phyloP scores from a whole-genome alignment of 2,329 filamentous ascomycete genomes.

The Aspergillus sp. region DNA sequence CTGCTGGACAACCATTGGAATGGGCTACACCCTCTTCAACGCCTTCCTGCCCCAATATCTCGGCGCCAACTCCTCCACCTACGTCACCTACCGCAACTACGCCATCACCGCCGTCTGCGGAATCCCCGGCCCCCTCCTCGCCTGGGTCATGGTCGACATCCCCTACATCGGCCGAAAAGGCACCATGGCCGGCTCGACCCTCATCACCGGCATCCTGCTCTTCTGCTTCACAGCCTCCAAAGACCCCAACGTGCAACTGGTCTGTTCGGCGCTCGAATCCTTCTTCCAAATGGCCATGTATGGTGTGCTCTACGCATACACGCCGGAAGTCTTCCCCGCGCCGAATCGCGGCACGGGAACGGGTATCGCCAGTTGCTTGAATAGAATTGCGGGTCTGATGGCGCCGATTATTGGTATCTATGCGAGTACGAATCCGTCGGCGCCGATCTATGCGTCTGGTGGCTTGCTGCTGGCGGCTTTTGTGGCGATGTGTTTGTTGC shows the following conservation, averaged over 20 bases:
- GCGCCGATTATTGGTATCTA: conserved; percentile 41
- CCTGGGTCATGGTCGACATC: conserved; percentile 66
- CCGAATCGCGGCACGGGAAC: conserved; percentile 49
- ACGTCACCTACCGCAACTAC: conserved; percentile 67
- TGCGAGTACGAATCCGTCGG: conserved; percentile 28
- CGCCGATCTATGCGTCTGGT: conserved; percentile 41
- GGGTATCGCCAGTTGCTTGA: conserved; percentile 37
- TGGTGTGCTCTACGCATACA: conserved; percentile 51
- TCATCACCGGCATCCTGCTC: conserved; percentile 50
- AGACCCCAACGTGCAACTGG: conserved; percentile 44
- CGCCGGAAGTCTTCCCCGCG: conserved; percentile 51
- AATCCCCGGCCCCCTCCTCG: conserved; percentile 70
- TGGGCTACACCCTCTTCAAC: conserved; percentile 86
- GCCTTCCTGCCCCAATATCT: conserved; percentile 84
- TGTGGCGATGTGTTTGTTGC: conserved; percentile 37
- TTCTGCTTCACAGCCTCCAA: conserved; percentile 51
- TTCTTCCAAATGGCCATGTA: conserved; percentile 54
- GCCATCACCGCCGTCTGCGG: conserved; percentile 73
- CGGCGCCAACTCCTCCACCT: conserved; percentile 46
- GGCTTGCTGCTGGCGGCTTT: conserved; percentile 37
- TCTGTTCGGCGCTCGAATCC: conserved; percentile 46
- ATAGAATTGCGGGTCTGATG: conserved; percentile 37
- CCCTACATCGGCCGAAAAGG: conserved; percentile 59
- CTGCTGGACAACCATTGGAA: conserved; percentile 75
- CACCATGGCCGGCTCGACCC: conserved; percentile 50